phyloP scores from a whole-genome alignment of 352 stramenopile species.

The Phytophthora idaei region DNA sequence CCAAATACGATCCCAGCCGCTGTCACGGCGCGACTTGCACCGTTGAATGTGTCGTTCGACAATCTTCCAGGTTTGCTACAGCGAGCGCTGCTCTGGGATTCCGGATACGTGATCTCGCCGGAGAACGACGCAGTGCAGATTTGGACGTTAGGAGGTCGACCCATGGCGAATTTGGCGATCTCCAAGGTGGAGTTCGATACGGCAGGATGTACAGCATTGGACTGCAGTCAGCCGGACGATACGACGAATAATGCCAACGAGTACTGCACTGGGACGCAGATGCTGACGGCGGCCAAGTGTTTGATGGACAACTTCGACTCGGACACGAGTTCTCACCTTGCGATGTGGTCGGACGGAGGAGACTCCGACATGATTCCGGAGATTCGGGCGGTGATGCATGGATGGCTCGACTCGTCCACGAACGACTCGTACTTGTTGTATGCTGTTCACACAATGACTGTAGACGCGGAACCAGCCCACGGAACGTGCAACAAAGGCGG shows the following conservation, averaged over 20 bases:
- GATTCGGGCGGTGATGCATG: slow-evolving; percentile 31
- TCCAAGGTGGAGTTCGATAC: slow-evolving; percentile 37
- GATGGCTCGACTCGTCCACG: slow-evolving; percentile 30
- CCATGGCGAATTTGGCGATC: slow-evolving; percentile 41
- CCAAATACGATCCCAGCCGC: slow-evolving; percentile 24
- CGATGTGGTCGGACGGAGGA: slow-evolving; percentile 47
- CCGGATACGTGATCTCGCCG: slow-evolving; percentile 35
- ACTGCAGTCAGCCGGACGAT: slow-evolving; percentile 36
- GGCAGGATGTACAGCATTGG: slow-evolving; percentile 35
- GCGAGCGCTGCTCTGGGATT: slow-evolving; percentile 45
- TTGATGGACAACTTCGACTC: slow-evolving; percentile 38
- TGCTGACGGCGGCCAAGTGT: slow-evolving; percentile 38
- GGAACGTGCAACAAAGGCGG: slow-evolving; percentile 33
- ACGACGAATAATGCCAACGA: slow-evolving; percentile 21
- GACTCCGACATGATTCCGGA: slow-evolving; percentile 28
- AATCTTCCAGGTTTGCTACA: slow-evolving; percentile 39
- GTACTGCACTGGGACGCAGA: slow-evolving; percentile 36
- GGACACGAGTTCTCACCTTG: slow-evolving; percentile 23
- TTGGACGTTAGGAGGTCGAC: slow-evolving; percentile 33
- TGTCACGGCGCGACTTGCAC: slow-evolving; percentile 24
- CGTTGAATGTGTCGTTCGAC: slow-evolving; percentile 24
- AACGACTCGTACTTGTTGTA: slow-evolving; percentile 37
- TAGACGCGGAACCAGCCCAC: slow-evolving; percentile 31
- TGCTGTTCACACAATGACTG: slow-evolving; percentile 37
- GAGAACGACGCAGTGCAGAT: slow-evolving; percentile 39